Conservation (phyloP, 1,284 basidiomycete species). For the Anthracocystis walkeri region DNA sequence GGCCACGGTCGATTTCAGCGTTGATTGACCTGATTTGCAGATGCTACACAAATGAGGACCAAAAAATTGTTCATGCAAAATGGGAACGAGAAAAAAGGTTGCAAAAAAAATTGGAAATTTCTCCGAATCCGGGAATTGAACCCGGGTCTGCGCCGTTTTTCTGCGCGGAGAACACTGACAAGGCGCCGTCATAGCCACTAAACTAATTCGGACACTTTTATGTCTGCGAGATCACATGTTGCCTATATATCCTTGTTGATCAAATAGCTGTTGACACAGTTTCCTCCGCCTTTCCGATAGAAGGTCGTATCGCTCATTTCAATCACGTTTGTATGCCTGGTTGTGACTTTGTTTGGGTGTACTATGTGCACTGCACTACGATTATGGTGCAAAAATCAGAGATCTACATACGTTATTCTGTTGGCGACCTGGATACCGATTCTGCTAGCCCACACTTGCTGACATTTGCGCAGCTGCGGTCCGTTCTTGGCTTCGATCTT, state of each 20-base stretch:
- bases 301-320: not conserved
- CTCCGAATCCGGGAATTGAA: constrained; percentile 62
- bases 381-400: not conserved
- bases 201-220: constrained; percentile 53
- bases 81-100: constrained; percentile 3
- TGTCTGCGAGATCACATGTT: not conserved
- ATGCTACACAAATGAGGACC: not conserved
- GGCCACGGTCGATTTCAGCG: not conserved
- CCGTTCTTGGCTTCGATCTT: constrained; percentile 21
- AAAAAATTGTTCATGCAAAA: constrained; percentile 1
- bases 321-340: not conserved
- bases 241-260: constrained; percentile 4
- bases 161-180: constrained; percentile 48
- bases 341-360: not conserved
- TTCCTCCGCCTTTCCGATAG: not conserved
- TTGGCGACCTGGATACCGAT: constrained; percentile 42
- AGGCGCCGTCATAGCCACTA: constrained; percentile 63
- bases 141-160: constrained; percentile 57
- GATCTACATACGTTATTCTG: constrained; percentile 27
- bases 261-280: not conserved
- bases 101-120: constrained; percentile 3
- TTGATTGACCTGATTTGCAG: not conserved
- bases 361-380: not conserved
- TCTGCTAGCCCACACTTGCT: constrained; percentile 21
- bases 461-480: constrained; percentile 18